These are phyloP conservation scores for Fusarium sp. DNA, from an alignment of 2,329 filamentous ascomycete species.

Conservation along the genomic window DNA sequence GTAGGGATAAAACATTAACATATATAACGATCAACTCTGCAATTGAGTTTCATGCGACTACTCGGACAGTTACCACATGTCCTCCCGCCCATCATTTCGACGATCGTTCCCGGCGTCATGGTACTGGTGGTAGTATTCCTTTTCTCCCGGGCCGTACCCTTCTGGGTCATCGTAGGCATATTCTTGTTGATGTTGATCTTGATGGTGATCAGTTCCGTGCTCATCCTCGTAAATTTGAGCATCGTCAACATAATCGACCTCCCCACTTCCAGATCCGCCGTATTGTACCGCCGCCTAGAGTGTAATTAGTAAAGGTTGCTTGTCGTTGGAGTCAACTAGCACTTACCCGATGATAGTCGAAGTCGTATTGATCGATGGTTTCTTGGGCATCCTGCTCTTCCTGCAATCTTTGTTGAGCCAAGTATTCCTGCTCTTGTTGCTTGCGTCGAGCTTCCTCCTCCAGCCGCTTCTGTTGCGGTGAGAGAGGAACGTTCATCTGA, in stretches of 20 bases:
- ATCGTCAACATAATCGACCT: conserved; percentile 65
- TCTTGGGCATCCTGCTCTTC: conserved; percentile 60
- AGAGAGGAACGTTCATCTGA: conserved; percentile 90
- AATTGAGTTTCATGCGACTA: conserved; percentile 19
- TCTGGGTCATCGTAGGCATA: conserved; percentile 57
- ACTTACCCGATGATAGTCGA: conserved; percentile 66
- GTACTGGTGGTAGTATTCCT: conserved; percentile 59
- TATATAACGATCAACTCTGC: conserved; percentile 38
- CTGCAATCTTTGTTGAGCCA: conserved; percentile 61
- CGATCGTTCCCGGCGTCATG: conserved; percentile 52
- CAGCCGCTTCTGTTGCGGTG: conserved; percentile 76
- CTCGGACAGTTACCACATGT: conserved; percentile 58
- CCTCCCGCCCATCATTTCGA: conserved; percentile 54
- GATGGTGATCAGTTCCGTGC: conserved; percentile 57
- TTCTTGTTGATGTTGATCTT: conserved; percentile 48
- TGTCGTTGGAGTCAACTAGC: not conserved
- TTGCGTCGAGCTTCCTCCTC: conserved; percentile 67
- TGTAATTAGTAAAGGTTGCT: conserved; percentile 10
- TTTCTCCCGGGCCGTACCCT: conserved; percentile 55
- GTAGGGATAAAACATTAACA: conserved; percentile 41
- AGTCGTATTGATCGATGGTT: conserved; percentile 65
- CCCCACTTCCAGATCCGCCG: conserved; percentile 58
- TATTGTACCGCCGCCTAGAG: conserved; percentile 60
- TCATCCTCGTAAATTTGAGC: conserved; percentile 67
- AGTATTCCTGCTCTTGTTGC: conserved; percentile 63